phyloP scores from a whole-genome alignment of 495 filamentous ascomycete species.

The Hyaloscypha variabilis region DNA sequence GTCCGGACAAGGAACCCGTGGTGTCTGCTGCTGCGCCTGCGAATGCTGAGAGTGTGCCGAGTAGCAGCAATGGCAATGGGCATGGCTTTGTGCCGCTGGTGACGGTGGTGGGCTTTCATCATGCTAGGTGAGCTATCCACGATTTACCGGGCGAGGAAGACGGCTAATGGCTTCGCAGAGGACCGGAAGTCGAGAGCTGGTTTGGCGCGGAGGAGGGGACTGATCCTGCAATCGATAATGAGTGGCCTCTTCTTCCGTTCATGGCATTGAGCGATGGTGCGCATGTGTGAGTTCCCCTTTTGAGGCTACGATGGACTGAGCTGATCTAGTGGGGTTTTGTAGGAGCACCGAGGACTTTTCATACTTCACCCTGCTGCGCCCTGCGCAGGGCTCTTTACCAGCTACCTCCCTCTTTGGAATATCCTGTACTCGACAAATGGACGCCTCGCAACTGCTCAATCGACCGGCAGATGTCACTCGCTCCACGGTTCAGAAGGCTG shows the following conservation, averaged over 20 bases:
- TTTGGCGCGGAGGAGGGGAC: conserved; percentile 76
- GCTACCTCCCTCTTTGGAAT: conserved; percentile 94
- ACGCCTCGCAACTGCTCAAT: conserved; percentile 73
- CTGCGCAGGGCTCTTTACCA: conserved; percentile 55
- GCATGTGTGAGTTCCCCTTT: conserved; percentile 68
- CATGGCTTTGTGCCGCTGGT: conserved; percentile 65
- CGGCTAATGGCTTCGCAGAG: conserved; percentile 50
- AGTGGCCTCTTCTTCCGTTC: conserved; percentile 92
- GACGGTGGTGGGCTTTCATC: conserved; percentile 94
- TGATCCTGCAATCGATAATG: conserved; percentile 83
- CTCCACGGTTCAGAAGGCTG: conserved; percentile 96
- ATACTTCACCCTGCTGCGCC: conserved; percentile 90
- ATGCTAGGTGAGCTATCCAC: conserved; percentile 66
- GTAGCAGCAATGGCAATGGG: conserved; percentile 9
- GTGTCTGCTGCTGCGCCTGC: neutral
- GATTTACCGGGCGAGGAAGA: neutral
- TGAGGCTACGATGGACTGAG: neutral
- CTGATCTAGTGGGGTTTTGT: conserved; percentile 23
- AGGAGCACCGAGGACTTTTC: conserved; percentile 94
- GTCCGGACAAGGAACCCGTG: neutral
- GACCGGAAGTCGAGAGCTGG: conserved; percentile 92
- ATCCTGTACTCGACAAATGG: conserved; percentile 89
- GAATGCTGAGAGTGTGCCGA: neutral
- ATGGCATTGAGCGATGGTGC: conserved; percentile 98
- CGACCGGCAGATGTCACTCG: conserved; percentile 88